Percentiles rank a stretch among this genome's conserved stretches.
Evolutionary conservation across 2,329 filamentous ascomycete species (phyloP).

Genomic region (Apiospora marii): DNA sequence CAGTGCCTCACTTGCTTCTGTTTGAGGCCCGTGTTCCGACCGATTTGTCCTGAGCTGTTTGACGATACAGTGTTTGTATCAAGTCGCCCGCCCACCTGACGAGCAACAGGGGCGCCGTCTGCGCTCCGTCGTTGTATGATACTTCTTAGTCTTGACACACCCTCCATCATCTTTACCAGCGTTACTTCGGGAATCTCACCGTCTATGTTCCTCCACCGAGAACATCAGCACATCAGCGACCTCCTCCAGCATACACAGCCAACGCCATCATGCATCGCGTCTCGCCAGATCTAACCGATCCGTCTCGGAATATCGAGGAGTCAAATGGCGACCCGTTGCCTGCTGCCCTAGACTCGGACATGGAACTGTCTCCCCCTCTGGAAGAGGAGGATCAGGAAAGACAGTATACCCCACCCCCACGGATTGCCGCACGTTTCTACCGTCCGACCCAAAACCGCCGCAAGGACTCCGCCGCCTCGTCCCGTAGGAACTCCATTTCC

Average conservation of each 20-base stretch:
- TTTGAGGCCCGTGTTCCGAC: slow-evolving; percentile 20
- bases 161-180: slow-evolving; percentile 5
- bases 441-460: slow-evolving; percentile 70
- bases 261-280: slow-evolving; percentile 50
- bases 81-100: slow-evolving; percentile 16
- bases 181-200: not conserved
- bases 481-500: slow-evolving; percentile 80
- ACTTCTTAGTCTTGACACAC: slow-evolving; percentile 13
- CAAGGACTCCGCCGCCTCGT: slow-evolving; percentile 79
- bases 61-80: slow-evolving; percentile 18
- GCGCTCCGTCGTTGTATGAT: not conserved
- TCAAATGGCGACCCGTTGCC: slow-evolving; percentile 42
- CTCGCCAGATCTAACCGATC: slow-evolving; percentile 51
- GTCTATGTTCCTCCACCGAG: slow-evolving; percentile 2
- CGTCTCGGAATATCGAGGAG: slow-evolving; percentile 49
- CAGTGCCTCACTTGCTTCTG: slow-evolving; percentile 18
- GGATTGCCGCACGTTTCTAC: slow-evolving; percentile 82
- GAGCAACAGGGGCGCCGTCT: slow-evolving; percentile 4
- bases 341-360: slow-evolving; percentile 39
- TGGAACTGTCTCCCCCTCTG: slow-evolving; percentile 40
- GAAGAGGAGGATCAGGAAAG: slow-evolving; percentile 45
- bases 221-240: not conserved
- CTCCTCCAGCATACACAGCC: not conserved
- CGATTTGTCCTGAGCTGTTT: not conserved
- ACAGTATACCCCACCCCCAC: slow-evolving; percentile 72